Conservation (phyloP, 495 filamentous ascomycete genomes). For the Talaromyces liani region DNA sequence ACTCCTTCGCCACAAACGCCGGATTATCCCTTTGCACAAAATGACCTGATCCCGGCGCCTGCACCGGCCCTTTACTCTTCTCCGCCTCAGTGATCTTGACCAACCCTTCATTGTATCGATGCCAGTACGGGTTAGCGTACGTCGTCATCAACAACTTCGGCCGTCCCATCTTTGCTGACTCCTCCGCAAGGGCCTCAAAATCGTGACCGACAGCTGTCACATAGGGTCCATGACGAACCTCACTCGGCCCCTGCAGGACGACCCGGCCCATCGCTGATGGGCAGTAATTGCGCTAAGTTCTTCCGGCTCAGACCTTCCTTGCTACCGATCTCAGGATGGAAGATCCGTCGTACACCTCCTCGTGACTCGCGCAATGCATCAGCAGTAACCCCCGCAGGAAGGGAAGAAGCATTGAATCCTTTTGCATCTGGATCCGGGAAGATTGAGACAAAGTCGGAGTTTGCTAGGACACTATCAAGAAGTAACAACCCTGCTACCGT, state of each 20-base stretch:
- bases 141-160: constrained; percentile 36
- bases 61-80: constrained; percentile 36
- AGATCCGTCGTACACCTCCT: constrained; percentile 23
- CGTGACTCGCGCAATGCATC: constrained; percentile 40
- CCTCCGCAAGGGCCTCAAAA: constrained; percentile 47
- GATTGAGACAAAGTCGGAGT: constrained; percentile 50
- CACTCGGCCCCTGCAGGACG: constrained; percentile 28
- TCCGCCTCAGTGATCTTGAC: constrained; percentile 32
- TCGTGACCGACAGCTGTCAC: constrained; percentile 51
- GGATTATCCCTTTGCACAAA: constrained; percentile 59
- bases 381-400: constrained; percentile 37
- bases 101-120: constrained; percentile 49
- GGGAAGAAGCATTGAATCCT: constrained; percentile 31
- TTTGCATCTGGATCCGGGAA: constrained; percentile 52
- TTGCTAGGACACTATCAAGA: constrained; percentile 57
- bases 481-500: constrained; percentile 42
- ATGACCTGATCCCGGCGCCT: constrained; percentile 49
- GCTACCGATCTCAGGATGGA: constrained; percentile 48
- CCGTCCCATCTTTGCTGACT: constrained; percentile 30
- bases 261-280: constrained; percentile 42
- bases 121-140: constrained; percentile 51
- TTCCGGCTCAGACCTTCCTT: constrained; percentile 48
- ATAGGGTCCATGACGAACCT: constrained; percentile 33
- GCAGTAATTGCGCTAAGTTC: constrained; percentile 41
- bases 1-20: constrained; percentile 43